Base-by-base conservation (phyloP, 2,329 filamentous ascomycete species). In the Myriosclerotinia scirpicola region DNA sequence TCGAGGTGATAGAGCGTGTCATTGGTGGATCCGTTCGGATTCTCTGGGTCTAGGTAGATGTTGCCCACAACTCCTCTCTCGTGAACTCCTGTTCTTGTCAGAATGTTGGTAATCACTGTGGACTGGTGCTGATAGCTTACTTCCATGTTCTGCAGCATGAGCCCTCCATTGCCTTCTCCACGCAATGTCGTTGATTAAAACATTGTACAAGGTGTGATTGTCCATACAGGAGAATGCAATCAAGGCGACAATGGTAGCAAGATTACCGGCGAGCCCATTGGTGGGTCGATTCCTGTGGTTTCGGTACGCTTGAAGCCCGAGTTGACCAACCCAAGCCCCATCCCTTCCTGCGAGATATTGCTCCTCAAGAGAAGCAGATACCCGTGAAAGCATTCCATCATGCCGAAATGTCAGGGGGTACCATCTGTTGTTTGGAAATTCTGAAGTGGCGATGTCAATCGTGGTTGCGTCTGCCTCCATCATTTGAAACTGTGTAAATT, bases 41-140 rank as follows among this genome's bases (percentile, higher is more conserved):
- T 75, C 8, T 70, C 66, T 4, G 73, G 73, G 50, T 75, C 74
- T 1, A 69, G 55, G 46, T 71, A 76, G n/a, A 75, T 60, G 6
- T 54, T 70, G 5, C 69, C 69, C 12, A 75, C 69, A 20, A 75
- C 44, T 5, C 74, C 74, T 56, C 73, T 67, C 50, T 55, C 26
- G 1, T 54, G 56, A 12, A 15, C 36, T 2, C 70, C 71, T 74
- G 34, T 53, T 20, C 22, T 62, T n/a, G 30, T 30, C 38, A 54
- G n/a, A 46, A 52, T 42, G 66, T 9, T 62, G 34, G 8, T 30
- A 42, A 42, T 40, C 2, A 5, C 17, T 44, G 20, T 38, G 5
- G n/a, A 8, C 48, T 15, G 26, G 20, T n/a, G 20, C 5, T 53
- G 59, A 17, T 15, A 65, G 66, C 72, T 64, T 69, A 73, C 73